phyloP scores from a whole-genome alignment of 75 land plant species.

The Adiantum capillusveneris region DNA sequence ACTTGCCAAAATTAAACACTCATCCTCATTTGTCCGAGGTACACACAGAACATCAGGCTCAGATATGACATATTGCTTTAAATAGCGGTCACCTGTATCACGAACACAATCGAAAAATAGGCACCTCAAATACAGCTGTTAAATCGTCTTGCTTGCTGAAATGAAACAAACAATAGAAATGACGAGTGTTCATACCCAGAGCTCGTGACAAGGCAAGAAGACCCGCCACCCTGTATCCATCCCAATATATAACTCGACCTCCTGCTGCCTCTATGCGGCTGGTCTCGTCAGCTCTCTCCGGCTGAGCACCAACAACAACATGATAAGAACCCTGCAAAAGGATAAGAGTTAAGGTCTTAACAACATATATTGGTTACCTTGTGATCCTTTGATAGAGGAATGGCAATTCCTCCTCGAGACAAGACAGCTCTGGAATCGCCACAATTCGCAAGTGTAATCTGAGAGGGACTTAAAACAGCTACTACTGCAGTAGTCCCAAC shows the following conservation, averaged over 20 bases:
- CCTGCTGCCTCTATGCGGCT: constrained; percentile 37
- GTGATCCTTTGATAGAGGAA: constrained; percentile 42
- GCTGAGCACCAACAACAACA: constrained; percentile 7
- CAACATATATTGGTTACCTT: constrained; percentile 22
- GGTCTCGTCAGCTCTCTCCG: constrained; percentile 33
- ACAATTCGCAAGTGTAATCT: constrained; percentile 43
- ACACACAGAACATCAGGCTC: constrained; percentile 63
- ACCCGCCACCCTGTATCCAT: constrained; percentile 38
- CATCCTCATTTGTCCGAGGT: constrained; percentile 49
- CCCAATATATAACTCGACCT: constrained; percentile 34
- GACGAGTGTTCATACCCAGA: constrained; percentile 17
- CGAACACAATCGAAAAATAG: not conserved
- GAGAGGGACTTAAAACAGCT: constrained; percentile 33
- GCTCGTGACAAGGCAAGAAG: constrained; percentile 40
- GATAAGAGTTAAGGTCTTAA: not conserved
- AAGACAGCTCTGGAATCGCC: constrained; percentile 56
- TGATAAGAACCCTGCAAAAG: not conserved
- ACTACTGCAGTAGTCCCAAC: constrained; percentile 48
- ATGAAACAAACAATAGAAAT: no score
- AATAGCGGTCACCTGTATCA: constrained; percentile 57
- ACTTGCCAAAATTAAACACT: constrained; percentile 76
- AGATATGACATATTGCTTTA: constrained; percentile 63
- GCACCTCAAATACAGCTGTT: not conserved
- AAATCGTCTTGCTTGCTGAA: not conserved
- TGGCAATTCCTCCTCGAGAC: constrained; percentile 37